Evolutionary conservation across 1,284 basidiomycete genomes (phyloP).

Genomic region (Inonotus hispidus): DNA sequence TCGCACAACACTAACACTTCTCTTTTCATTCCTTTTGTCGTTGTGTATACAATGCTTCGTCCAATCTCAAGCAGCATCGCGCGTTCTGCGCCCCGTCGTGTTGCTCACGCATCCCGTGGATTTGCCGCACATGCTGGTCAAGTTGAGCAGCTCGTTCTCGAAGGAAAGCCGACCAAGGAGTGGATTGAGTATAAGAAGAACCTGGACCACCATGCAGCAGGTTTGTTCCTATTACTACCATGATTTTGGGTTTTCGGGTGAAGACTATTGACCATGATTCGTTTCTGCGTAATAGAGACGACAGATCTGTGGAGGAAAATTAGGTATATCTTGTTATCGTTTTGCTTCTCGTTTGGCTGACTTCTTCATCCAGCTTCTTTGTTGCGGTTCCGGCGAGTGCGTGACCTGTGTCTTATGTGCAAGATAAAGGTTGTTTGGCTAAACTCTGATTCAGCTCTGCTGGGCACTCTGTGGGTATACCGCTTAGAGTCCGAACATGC

Average conservation of each 20-base stretch:
- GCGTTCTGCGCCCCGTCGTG: conserved; percentile 41
- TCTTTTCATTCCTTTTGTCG: neutral
- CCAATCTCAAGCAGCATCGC: conserved; percentile 35
- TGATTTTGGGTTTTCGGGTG: conserved; percentile 12
- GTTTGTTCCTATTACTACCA: conserved; percentile 37
- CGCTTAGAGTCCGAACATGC: conserved; percentile 72
- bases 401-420: conserved; percentile 26
- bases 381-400: conserved; percentile 69
- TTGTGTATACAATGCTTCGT: conserved; percentile 7
- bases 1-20: neutral
- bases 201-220: conserved; percentile 61
- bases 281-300: conserved; percentile 45
- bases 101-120: conserved; percentile 38
- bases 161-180: conserved; percentile 27
- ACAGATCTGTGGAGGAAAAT: conserved; percentile 81
- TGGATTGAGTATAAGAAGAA: conserved; percentile 54
- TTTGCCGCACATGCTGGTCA: conserved; percentile 26
- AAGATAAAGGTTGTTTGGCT: neutral
- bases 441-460: conserved; percentile 44
- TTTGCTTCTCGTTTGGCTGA: conserved; percentile 4
- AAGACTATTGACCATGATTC: conserved; percentile 9
- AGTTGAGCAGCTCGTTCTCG: conserved; percentile 14
- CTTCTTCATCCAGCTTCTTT: conserved; percentile 48
- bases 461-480: conserved; percentile 66
- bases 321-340: conserved; percentile 42